Conservation (phyloP, 1,284 basidiomycete genomes). For the Hypsizygus ulmarius region DNA sequence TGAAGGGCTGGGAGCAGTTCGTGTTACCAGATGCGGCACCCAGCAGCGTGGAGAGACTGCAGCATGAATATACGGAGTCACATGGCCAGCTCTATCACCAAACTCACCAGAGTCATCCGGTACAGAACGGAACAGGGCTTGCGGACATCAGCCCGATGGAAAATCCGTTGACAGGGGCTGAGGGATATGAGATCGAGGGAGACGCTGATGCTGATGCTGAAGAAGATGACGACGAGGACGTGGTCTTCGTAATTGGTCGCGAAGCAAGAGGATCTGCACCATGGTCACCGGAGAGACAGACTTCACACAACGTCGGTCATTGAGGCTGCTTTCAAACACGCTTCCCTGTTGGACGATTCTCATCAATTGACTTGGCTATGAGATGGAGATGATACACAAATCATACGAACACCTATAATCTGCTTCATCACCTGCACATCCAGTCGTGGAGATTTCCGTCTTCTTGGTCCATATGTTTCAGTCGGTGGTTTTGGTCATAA, state of each 20-base stretch:
- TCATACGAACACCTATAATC: no score
- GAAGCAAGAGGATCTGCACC: conserved; percentile 26
- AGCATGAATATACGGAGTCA: conserved; percentile 8
- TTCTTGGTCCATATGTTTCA: no score
- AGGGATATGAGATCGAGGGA: conserved; percentile 22
- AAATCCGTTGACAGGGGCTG: conserved; percentile 15
- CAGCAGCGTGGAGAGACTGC: conserved; percentile 39
- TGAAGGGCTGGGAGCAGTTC: conserved; percentile 64
- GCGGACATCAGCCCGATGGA: not conserved
- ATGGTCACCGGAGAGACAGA: conserved; percentile 20
- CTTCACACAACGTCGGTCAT: conserved; percentile 6
- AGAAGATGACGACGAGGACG: conserved; percentile 40
- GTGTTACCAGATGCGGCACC: conserved; percentile 66
- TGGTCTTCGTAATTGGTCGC: conserved; percentile 38
- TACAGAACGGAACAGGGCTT: not conserved
- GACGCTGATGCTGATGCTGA: conserved; percentile 25
- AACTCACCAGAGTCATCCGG: not conserved
- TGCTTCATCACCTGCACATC: no score
- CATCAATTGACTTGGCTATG: not conserved
- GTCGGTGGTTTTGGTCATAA: no score
- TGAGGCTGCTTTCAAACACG: conserved; percentile 2
- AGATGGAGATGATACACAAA: no score
- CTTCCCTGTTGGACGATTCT: conserved; percentile 6
- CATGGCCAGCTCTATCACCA: not conserved
- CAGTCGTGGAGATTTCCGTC: no score